Conservation (phyloP, 2,329 filamentous ascomycete species). For the Stromatinia cepivora region DNA sequence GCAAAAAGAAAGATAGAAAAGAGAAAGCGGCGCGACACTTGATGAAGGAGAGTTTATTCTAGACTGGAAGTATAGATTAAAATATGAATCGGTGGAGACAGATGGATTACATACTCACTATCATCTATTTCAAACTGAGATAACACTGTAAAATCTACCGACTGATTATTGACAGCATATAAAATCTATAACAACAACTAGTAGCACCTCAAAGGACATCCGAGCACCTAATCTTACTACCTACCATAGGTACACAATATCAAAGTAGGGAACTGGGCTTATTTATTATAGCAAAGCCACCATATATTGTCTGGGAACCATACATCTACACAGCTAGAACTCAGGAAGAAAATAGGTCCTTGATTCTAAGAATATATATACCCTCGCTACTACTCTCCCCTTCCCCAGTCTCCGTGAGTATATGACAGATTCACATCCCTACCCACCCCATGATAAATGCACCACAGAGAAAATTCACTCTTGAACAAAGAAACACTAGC, state of each 20-base stretch:
- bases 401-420: no score
- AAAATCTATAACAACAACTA: not conserved
- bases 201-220: not conserved
- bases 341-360: not conserved
- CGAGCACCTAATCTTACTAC: not conserved
- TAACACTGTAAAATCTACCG: not conserved
- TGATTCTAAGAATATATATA: not conserved
- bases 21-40: no score
- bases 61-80: no score
- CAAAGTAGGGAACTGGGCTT: not conserved
- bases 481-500: not conserved
- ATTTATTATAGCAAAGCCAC: not conserved
- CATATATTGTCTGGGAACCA: no score
- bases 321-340: no score
- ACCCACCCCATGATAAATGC: not conserved
- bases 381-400: not conserved
- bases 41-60: no score
- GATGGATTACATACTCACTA: not conserved
- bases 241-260: not conserved
- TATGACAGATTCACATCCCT: not conserved
- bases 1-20: no score
- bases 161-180: not conserved
- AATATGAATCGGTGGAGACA: no score
- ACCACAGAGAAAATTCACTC: not conserved
- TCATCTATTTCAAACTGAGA: not conserved